phyloP scores from a whole-genome alignment of 306 rosid species.

The Styphnolobium japonicum region DNA sequence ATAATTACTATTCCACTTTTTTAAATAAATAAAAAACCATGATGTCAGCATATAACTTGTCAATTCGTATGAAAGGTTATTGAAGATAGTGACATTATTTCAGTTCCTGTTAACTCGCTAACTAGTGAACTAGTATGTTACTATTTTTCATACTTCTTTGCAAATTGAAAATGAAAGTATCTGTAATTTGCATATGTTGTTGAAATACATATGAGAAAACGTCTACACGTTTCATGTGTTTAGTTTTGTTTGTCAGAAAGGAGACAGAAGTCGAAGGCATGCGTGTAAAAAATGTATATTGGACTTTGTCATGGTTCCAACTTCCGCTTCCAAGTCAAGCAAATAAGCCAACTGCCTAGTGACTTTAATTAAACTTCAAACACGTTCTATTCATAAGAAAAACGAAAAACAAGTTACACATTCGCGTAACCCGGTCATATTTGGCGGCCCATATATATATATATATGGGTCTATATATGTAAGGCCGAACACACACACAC shows the following conservation, averaged over 20 bases:
- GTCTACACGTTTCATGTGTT: no score
- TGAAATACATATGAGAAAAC: no score
- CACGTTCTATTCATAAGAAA: background rate
- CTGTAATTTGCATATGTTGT: no score
- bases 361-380: constrained; percentile 12
- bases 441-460: background rate
- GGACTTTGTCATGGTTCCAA: background rate
- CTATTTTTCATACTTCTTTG: no score
- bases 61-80: no score
- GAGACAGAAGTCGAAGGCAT: background rate
- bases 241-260: background rate
- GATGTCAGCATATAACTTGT: no score
- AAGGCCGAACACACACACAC: background rate
- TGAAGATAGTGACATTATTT: no score
- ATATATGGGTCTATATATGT: background rate
- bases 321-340: constrained; percentile 19
- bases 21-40: no score
- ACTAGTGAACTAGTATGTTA: no score
- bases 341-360: background rate
- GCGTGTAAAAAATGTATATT: background rate
- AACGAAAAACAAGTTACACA: background rate
- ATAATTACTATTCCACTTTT: no score
- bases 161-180: no score
- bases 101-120: no score
- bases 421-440: background rate